Base-by-base conservation (phyloP, 2,329 filamentous ascomycete species). In the Ophiostoma fasciatum region DNA sequence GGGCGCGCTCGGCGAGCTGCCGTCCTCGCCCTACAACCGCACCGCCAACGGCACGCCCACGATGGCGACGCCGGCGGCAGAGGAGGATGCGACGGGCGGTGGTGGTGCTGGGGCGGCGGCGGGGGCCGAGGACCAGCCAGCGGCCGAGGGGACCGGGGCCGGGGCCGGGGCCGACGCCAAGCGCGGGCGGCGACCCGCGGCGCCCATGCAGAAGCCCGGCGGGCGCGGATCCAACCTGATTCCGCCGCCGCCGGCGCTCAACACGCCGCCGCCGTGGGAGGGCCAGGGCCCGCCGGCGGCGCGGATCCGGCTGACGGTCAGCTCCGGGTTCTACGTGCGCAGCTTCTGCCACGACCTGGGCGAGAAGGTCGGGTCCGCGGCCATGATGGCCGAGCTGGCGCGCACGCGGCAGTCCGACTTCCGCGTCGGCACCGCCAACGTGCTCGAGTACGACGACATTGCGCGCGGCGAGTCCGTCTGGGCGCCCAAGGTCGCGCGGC, bases 261-360 rank as follows among this genome's bases (percentile, higher is more conserved):
- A 62, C 49, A 60, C 64, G 1, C 66, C 68, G 6, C 63, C 66
- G 7, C 68, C 70, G 0, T 74, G 71, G 71, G 63, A 60, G 27
- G 71, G 64, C 52, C 61, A 75, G 49, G 73, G 69, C 0, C 75
- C 84, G 2, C 74, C 88, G 2, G 90, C 88, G 1, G 82, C 74
- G 33, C 79, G 74, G 51, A 74, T 98, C 41, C 77, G 81, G 39
- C 84, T 98, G 73, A 93, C 82, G 1, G 88, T 94, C 35, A 85
- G 85, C 2, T 93, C 85, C 1, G 90, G 90, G 27, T 98, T 94
- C 64, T 98, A 98, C 56, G 87, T 98, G 12, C 80, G 90, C 43
- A 92, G 82, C 39, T 74, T 98, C 47, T 87, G 84, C 48, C 85
- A 96, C 53, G 90, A 98, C 50, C 68, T 98, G 4, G 90, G 88